Evolutionary conservation across 768 basidiomycete species (phyloP), one percentile per base, ranked within the genome.

Genomic region (Erythrobasidium yunnanense): DNA sequence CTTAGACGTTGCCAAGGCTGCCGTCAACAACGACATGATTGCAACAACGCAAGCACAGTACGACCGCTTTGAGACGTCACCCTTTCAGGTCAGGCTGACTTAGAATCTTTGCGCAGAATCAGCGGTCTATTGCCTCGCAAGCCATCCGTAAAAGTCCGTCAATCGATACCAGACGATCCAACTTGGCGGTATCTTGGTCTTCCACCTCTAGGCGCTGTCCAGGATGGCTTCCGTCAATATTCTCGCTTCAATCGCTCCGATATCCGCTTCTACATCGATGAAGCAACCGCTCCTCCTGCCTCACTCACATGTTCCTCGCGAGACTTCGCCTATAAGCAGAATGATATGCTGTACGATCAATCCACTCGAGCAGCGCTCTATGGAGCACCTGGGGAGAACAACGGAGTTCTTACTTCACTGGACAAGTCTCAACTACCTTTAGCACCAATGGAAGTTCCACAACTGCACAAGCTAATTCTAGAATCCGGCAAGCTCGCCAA

Each of bases 401-500:
- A 75, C 4, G 95, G 95, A 45, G 76, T 97, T 52, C 73, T 92
- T 63, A 79, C 78, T 29, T 77, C 74, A 35, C 88, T 91, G 0
- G 80, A 88, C 4, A 70, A 75, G 0, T 81, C 86, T 68, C 90
- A 95, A 73, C 77, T 90, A 6, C 91, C 91, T 1, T 77, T 81
- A 50, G 84, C 91, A 11, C 81, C 82, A 30, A 91, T 96, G 87
- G 85, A 86, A 69, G 87, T 97, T 34, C 95, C 95, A 2, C 90
- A 96, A 69, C 87, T 88, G 50, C 92, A 95, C 76, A 82, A 93
- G 55, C 82, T 99, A 25, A 87, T 99, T 54, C 90, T 88, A 69
- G 93, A 99, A 75, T 96, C 93, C 27, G 93, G 87, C 35, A 99
- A 99, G 77, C 84, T 99, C 33, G 89, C 90, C 38, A 83, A 88